Conservation (phyloP, 2,329 filamentous ascomycete species). For the Salinomyces thailandicus region DNA sequence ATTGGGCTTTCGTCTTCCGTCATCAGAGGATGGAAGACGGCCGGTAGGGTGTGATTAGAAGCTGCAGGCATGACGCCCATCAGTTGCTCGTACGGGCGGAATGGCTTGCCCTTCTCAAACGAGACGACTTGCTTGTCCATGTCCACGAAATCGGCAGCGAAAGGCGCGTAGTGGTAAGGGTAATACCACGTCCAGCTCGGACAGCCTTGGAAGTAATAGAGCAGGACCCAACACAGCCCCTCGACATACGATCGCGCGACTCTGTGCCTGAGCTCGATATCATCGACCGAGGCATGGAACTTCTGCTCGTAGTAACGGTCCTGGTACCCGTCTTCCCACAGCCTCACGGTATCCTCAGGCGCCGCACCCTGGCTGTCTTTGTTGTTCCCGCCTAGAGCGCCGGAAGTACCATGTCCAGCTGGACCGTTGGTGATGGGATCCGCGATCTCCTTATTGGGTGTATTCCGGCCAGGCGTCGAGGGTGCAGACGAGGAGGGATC, state of each 20-base stretch:
- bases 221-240: slow-evolving; percentile 85
- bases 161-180: slow-evolving; percentile 95
- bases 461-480: slow-evolving; percentile 48
- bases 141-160: slow-evolving; percentile 86
- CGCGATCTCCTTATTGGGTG: slow-evolving; percentile 34
- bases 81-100: slow-evolving; percentile 88
- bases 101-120: slow-evolving; percentile 64
- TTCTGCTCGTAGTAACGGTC: slow-evolving; percentile 97
- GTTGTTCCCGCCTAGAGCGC: slow-evolving; percentile 31
- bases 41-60: slow-evolving; percentile 81
- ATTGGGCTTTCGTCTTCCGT: slow-evolving; percentile 78
- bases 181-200: slow-evolving; percentile 99
- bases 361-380: slow-evolving; percentile 42
- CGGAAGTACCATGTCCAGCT: slow-evolving; percentile 14
- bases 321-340: slow-evolving; percentile 93
- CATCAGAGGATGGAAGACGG: slow-evolving; percentile 86
- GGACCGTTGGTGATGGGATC: slow-evolving; percentile 15
- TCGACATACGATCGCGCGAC: slow-evolving; percentile 90
- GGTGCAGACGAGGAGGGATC: slow-evolving; percentile 22
- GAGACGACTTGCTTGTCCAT: slow-evolving; percentile 33
- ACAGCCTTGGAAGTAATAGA: slow-evolving; percentile 97
- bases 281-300: slow-evolving; percentile 70
- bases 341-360: slow-evolving; percentile 67
- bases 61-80: slow-evolving; percentile 96
- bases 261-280: slow-evolving; percentile 76